phyloP scores from a whole-genome alignment of 768 basidiomycete species.

The Boletus subparvulus region DNA sequence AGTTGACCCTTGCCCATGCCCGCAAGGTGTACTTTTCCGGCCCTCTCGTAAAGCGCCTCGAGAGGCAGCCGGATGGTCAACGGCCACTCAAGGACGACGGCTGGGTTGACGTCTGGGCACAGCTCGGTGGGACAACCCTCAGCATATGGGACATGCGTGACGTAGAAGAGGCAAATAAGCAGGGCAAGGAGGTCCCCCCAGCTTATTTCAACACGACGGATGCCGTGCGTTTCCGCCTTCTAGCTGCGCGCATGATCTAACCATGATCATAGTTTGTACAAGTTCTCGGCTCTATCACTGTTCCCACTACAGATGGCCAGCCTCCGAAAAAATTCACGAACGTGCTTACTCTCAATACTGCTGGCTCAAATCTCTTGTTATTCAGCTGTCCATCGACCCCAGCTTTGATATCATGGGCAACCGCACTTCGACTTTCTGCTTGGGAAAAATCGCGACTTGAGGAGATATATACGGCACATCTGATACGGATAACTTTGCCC shows the following conservation, averaged over 20 bases:
- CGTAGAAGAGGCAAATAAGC: slow-evolving; percentile 78
- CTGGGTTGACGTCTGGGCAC: slow-evolving; percentile 87
- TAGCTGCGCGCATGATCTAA: background rate
- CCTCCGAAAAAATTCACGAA: slow-evolving; percentile 65
- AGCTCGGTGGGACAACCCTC: slow-evolving; percentile 84
- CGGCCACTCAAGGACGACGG: slow-evolving; percentile 69
- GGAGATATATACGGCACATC: slow-evolving; percentile 96
- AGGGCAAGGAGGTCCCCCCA: slow-evolving; percentile 82
- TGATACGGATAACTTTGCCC: slow-evolving; percentile 75
- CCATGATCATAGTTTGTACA: slow-evolving; percentile 60
- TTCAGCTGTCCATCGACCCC: slow-evolving; percentile 80
- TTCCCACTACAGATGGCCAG: slow-evolving; percentile 49
- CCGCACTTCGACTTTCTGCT: slow-evolving; percentile 82
- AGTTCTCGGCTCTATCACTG: slow-evolving; percentile 72
- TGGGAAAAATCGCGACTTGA: slow-evolving; percentile 96
- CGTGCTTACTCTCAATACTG: slow-evolving; percentile 90
- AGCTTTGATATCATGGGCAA: slow-evolving; percentile 84
- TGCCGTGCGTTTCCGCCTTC: slow-evolving; percentile 55
- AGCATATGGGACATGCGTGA: slow-evolving; percentile 92
- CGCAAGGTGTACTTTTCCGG: slow-evolving; percentile 89
- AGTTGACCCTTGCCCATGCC: slow-evolving; percentile 70
- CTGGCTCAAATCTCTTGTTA: slow-evolving; percentile 84
- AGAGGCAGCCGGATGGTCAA: slow-evolving; percentile 76
- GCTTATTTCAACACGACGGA: slow-evolving; percentile 86
- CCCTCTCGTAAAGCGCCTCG: slow-evolving; percentile 72